These are phyloP conservation scores for Epichloe baconii DNA, from an alignment of 2,329 filamentous ascomycete species.

Conservation along the genomic window DNA sequence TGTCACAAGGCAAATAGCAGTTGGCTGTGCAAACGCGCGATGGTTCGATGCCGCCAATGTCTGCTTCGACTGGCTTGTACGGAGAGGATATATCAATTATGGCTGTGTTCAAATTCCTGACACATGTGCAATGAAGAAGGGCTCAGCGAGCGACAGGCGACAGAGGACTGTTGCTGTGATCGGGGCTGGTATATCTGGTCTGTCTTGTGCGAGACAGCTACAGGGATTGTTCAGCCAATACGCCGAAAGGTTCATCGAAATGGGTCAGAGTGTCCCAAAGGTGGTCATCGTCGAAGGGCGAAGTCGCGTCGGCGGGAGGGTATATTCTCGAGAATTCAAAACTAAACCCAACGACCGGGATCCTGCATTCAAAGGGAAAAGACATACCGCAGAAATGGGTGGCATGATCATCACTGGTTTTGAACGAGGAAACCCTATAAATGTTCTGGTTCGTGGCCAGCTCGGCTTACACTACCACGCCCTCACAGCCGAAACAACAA, in stretches of 20 bases:
- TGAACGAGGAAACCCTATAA: conserved; percentile 86
- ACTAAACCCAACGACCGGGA: conserved; percentile 40
- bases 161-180: conserved; percentile 72
- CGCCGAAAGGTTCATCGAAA: conserved; percentile 49
- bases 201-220: conserved; percentile 84
- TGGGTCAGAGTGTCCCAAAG: conserved; percentile 55
- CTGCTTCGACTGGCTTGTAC: conserved; percentile 84
- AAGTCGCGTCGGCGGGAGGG: conserved; percentile 74
- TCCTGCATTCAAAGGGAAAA: conserved; percentile 40
- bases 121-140: conserved; percentile 29
- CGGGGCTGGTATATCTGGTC: conserved; percentile 85
- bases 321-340: conserved; percentile 68
- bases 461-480: conserved; percentile 76
- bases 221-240: conserved; percentile 78
- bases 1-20: conserved; percentile 72
- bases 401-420: conserved; percentile 98
- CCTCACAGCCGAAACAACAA: conserved; percentile 65
- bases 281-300: conserved; percentile 80
- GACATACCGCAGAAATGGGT: conserved; percentile 86
- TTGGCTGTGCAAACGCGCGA: conserved; percentile 76
- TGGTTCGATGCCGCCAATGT: conserved; percentile 85
- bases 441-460: conserved; percentile 81
- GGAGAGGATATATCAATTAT: conserved; percentile 91
- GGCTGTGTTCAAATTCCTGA: conserved; percentile 61
- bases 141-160: conserved; percentile 25